Evolutionary conservation across 495 filamentous ascomycete species (phyloP).

Genomic region (Trypethelium eluteriae): DNA sequence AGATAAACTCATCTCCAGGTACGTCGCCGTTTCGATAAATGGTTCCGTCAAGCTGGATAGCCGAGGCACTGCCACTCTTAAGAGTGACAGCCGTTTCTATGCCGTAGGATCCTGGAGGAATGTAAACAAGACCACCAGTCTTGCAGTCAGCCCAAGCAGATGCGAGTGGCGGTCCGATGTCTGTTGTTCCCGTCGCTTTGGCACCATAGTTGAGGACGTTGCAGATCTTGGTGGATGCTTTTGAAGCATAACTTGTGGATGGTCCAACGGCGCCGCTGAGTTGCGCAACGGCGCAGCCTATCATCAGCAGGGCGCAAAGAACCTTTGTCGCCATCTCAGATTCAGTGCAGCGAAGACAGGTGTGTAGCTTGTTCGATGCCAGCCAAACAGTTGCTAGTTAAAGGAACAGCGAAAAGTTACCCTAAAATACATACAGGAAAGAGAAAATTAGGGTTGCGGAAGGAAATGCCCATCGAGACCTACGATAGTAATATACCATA

Average conservation of each 20-base stretch:
- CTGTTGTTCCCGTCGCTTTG: conserved; percentile 25
- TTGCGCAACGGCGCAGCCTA: not conserved
- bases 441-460: not conserved
- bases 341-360: not conserved
- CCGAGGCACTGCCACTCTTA: conserved; percentile 37
- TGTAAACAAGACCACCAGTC: conserved; percentile 30
- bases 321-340: not conserved
- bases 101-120: conserved; percentile 12
- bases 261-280: not conserved
- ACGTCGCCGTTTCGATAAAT: conserved; percentile 40
- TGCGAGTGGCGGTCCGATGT: conserved; percentile 31
- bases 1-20: conserved; percentile 46
- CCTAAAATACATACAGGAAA: not conserved
- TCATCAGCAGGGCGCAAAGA: not conserved
- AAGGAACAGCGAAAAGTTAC: too few species aligned
- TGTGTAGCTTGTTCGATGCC: not conserved
- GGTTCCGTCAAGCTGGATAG: conserved; percentile 45
- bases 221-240: conserved; percentile 2
- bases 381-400: not conserved
- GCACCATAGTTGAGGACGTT: conserved; percentile 21
- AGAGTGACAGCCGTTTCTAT: conserved; percentile 35
- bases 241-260: not conserved
- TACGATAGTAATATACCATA: not conserved
- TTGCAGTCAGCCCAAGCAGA: conserved; percentile 32
- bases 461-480: not conserved